phyloP scores from a whole-genome alignment of 352 stramenopile genomes.

The Globisporangium lucens region DNA sequence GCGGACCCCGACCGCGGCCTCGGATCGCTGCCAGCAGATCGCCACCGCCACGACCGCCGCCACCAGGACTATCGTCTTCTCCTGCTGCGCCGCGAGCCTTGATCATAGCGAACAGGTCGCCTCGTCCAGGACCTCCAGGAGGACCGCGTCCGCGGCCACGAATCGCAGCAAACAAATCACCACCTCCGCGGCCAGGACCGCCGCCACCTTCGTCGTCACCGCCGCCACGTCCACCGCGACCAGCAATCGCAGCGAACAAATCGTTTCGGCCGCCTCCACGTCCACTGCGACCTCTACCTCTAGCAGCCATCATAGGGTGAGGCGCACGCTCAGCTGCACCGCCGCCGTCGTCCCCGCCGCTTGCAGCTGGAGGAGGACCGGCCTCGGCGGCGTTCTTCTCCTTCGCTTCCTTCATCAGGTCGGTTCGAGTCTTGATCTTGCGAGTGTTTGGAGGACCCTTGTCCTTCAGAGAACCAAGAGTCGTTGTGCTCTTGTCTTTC shows the following conservation, averaged over 20 bases:
- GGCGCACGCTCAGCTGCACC: constrained; percentile 25
- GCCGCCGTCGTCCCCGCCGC: constrained; percentile 24
- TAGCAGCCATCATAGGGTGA: constrained; percentile 37
- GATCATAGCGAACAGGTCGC: constrained; percentile 70
- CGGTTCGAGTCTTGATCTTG: constrained; percentile 60
- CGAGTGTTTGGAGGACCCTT: constrained; percentile 56
- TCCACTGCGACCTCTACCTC: constrained; percentile 38
- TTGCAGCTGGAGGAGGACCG: constrained; percentile 23
- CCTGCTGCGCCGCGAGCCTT: constrained; percentile 33
- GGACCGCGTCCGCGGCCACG: constrained; percentile 45
- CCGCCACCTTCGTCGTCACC: constrained; percentile 35
- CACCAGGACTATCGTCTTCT: constrained; percentile 22
- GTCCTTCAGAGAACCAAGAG: constrained; percentile 55
- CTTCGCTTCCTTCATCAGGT: constrained; percentile 86
- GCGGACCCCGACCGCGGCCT: constrained; percentile 35
- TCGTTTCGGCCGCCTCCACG: constrained; percentile 25
- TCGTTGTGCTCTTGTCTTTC: constrained; percentile 41
- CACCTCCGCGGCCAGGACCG: constrained; percentile 27
- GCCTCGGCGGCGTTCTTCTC: constrained; percentile 75
- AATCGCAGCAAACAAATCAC: constrained; percentile 57
- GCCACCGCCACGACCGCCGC: constrained; percentile 29
- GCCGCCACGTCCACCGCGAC: constrained; percentile 43
- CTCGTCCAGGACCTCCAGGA: constrained; percentile 39
- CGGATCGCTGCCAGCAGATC: constrained; percentile 61
- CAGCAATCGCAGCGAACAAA: constrained; percentile 52